These are phyloP conservation scores for Aphanomyces euteiches DNA, from an alignment of 352 stramenopile genomes.

Conservation along the genomic window DNA sequence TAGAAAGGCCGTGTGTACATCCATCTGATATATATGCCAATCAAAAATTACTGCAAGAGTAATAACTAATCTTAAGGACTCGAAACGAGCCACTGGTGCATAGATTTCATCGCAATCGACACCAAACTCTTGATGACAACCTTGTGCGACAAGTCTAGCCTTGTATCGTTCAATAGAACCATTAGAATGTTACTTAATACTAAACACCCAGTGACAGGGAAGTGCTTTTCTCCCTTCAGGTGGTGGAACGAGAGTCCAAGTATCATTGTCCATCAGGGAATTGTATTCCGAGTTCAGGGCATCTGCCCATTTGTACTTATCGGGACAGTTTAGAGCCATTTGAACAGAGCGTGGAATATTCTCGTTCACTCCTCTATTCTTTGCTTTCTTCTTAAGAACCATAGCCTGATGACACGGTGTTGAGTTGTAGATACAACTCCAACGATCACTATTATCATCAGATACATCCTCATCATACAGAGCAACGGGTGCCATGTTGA, in stretches of 20 bases:
- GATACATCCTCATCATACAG: too few species aligned
- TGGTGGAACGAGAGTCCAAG: neutral
- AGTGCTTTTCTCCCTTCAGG: neutral
- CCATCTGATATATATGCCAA: neutral
- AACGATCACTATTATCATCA: too few species aligned
- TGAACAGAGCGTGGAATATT: neutral
- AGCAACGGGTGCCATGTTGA: too few species aligned
- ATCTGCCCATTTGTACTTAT: neutral
- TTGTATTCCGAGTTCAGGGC: constrained; percentile 9
- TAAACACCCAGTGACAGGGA: constrained; percentile 17
- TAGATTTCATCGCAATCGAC: constrained; percentile 9
- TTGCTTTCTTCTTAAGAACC: too few species aligned
- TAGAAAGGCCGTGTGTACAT: neutral
- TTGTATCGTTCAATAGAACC: constrained; percentile 8
- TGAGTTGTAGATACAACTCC: too few species aligned
- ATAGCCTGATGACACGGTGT: too few species aligned
- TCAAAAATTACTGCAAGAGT: neutral
- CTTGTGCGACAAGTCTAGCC: constrained; percentile 3
- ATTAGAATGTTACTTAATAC: constrained; percentile 2
- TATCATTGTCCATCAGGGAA: constrained; percentile 9
- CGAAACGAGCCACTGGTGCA: constrained; percentile 13
- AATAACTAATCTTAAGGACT: constrained; percentile 7
- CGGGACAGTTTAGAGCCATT: neutral
- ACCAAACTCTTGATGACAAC: constrained; percentile 1
- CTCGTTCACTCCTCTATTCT: neutral